Base-by-base conservation (phyloP, 805 yeast genomes). In the Kazachstania psychrophila region DNA sequence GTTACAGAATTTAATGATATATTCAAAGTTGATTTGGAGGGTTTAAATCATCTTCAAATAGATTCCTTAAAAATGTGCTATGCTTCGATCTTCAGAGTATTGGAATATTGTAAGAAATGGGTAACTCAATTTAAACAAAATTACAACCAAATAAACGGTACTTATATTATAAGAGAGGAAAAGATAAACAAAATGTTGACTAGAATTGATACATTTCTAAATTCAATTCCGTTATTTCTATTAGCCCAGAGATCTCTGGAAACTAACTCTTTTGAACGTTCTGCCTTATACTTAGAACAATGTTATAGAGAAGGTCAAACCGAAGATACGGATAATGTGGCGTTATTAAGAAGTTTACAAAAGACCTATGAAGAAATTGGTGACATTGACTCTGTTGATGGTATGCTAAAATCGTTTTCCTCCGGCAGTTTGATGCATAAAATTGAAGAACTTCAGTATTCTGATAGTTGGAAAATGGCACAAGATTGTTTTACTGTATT, bases 31-130 rank as follows among this genome's bases (percentile, higher is more conserved):
- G 72, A 69, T 36, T 49, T 67, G 3, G 62, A 65, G 6, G 45
- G 53, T 2, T 56, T 68, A 14, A 69, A 72, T 13, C 75, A 76
- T 20, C 74, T 75, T 33, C 65, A 71, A 32, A 61, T 73, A 2
- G 89, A 80, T 42, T 73, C 71, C 40, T 53, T 81, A 40, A 75
- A 73, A 46, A 60, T 73, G 30, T 79, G 86, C 45, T 83, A 75
- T 48, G 82, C 82, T 40, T 66, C 86, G 0, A 70, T 87, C 0
- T 86, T 92, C 49, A 75, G 77, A 28, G 75, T 88, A 3, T 61
- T 88, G 19, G 97, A 92, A 50, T 86, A 87, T 51, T 74, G 87
- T 43, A 74, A 78, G 40, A 85, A 81, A 47, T 87, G 96, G 95
- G 50, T 61, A 1, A 64, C 70, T 2, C 64, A 62, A 29, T 61